Evolutionary conservation across 2,329 filamentous ascomycete species (phyloP).

Genomic region (Aspergillus ochraceoroseus): DNA sequence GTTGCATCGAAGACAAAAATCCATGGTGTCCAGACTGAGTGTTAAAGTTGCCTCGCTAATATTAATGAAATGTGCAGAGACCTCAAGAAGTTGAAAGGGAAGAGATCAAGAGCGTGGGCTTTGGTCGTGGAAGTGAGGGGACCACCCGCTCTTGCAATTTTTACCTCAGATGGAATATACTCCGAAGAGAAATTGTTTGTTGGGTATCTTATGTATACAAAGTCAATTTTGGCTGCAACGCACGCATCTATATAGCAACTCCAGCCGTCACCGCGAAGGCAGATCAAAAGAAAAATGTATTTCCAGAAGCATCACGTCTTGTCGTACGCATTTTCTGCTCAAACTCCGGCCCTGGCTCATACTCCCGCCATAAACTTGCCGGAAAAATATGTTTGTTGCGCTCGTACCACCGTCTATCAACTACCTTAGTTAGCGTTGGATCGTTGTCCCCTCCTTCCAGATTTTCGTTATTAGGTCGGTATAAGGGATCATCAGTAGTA

Average conservation of each 20-base stretch:
- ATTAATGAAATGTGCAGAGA: neutral
- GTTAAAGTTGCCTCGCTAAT: neutral
- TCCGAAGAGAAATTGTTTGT: too few relatives aligned
- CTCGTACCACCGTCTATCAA: constrained; percentile 95
- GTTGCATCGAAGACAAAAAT: constrained; percentile 73
- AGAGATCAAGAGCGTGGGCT: constrained; percentile 8
- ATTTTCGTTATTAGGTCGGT: constrained; percentile 49
- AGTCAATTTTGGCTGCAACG: constrained; percentile 3
- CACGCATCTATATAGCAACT: constrained; percentile 9
- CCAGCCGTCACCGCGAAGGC: constrained; percentile 11
- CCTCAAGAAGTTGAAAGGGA: neutral
- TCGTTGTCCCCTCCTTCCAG: constrained; percentile 76
- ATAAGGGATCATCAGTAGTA: constrained; percentile 38
- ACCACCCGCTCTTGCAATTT: constrained; percentile 1
- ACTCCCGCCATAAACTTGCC: constrained; percentile 91
- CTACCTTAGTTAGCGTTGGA: constrained; percentile 79
- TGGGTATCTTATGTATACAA: constrained; percentile 19
- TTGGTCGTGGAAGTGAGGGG: neutral
- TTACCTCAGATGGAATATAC: too few relatives aligned
- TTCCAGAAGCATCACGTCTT: constrained; percentile 78
- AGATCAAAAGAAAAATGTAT: constrained; percentile 75
- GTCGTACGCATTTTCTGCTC: constrained; percentile 60
- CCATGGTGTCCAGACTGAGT: constrained; percentile 51
- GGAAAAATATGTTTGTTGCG: constrained; percentile 98
- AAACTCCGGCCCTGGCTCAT: constrained; percentile 81